Evolutionary conservation across 345 rosid genomes (phyloP), one percentile per base, ranked within the genome.

Genomic region (Aurinia saxatilis): DNA sequence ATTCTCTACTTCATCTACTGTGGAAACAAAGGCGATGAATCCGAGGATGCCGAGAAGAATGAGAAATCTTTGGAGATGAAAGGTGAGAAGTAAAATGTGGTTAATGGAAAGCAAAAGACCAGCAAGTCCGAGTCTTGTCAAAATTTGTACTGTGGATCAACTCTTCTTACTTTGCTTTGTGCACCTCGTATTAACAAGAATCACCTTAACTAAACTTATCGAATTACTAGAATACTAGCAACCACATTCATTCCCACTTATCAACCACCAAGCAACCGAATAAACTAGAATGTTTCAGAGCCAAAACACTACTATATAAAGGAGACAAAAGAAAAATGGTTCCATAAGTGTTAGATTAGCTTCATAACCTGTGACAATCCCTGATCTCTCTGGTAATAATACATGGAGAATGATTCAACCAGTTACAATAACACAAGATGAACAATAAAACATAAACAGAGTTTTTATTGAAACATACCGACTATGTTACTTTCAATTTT

Each of bases 1-100:
- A 84, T 90, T 37, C 44, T 93, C 38, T 93, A 90, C 76, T 70
- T 79, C 74, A 87, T 93, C 49, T 93, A 87, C 78, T 79, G 81
- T 17, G 77, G 82, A 30, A 74, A 71, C 62, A 83, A 81, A 66
- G 78, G 80, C 0, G 66, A 68, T 5, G 33, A 53, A 65, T 39
- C 68, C 56, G 10, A 33, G 0, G 70, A 63, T 9, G 65, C 47
- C 47, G 65, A 40, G 16, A 73, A 80, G 29, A 42, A 71, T 7
- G 66, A 71, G 27, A 67, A 64, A 21, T 38, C 71, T 0, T 0
- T 73, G 19, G 89, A 82, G 71, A 72, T 79, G 71, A 81, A 67
- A 38, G 25, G 19, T 6, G 75, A 36, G 37, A 41, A 75, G 77
- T 67, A 70, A 56, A 35, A 37, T 35, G 64, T 30, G 17, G 72